Base-by-base conservation (phyloP, 257 asterid species). In the Capsicum pubescens region DNA sequence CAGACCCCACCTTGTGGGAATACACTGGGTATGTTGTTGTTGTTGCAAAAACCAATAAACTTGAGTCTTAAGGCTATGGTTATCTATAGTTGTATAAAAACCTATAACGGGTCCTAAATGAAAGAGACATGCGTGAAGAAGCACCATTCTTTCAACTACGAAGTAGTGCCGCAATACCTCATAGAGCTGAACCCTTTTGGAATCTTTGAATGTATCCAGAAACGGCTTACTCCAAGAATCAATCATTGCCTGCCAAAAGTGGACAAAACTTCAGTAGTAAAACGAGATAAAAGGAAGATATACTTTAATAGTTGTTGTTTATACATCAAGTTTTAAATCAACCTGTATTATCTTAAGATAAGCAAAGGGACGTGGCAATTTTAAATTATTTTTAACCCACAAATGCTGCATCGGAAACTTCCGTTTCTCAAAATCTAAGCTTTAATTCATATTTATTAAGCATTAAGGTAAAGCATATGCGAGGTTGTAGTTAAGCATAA, bases 201-300 rank as follows among this genome's bases (percentile, higher is more conserved):
- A 92, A 60, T 89, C 70, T 52, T 87, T 87, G 86, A 93, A 97
- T 74, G 95, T 78, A 85, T 91, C 83, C 26, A 90, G 88, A 87
- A 93, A 97, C 12, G 97, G 96, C 58, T 69, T 67, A 83, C 89
- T 93, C 99, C 99, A 97, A 10, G 99, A 93, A 84, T 92, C 91
- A 79, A 93, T 79, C 98, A 95, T 92, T 66, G 91, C 86, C 98
- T 96, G 91, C 85, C 87, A 92, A 80, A 78, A 42, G 12, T 15
- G 54, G 79, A 80, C 76, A 67, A 84, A 54, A 76, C 13, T 14
- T 77, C 50, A 77, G 14, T 39, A 21, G 26, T 32, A 77, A 26
- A 54, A 54, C 3, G 15, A 54, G 63, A 52, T 26, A 76, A 44
- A 76, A 0, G 8, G 48, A 54, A 74, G 63, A 21, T 7, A 21